A percentile compares a stretch with the other conserved stretches of the same genome.
Evolutionary conservation across 257 asterid species (phyloP).

Genomic region (Rauvolfia tetraphylla): DNA sequence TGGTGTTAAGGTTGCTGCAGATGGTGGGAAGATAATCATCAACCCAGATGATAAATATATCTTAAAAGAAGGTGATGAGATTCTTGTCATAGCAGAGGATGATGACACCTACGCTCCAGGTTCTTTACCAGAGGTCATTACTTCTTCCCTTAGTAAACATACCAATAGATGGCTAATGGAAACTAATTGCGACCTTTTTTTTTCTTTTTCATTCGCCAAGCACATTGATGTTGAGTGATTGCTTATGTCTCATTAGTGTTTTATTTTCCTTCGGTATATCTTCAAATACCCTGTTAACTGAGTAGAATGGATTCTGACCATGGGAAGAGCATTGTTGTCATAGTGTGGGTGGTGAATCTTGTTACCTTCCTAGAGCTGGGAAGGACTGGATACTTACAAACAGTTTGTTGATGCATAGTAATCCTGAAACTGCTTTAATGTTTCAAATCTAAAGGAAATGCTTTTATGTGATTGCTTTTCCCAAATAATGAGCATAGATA

Average conservation of each 20-base stretch:
- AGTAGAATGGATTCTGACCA: not conserved
- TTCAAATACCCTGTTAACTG: not conserved
- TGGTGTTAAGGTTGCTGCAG: slow-evolving; percentile 83
- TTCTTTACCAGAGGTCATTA: slow-evolving; percentile 72
- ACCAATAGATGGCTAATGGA: slow-evolving; percentile 3
- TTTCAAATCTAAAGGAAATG: slow-evolving; percentile 2
- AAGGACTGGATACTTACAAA: not conserved
- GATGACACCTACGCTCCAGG: slow-evolving; percentile 96
- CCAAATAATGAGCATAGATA: not conserved
- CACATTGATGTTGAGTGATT: not conserved
- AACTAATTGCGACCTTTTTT: not conserved
- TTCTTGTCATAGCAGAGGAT: slow-evolving; percentile 97
- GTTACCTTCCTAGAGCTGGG: not conserved
- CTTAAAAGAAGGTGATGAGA: slow-evolving; percentile 82
- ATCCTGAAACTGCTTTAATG: not conserved
- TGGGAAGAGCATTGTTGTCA: not conserved
- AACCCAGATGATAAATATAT: slow-evolving; percentile 86
- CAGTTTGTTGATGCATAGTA: not conserved
- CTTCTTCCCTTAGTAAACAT: slow-evolving; percentile 19
- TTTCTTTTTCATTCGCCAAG: not conserved
- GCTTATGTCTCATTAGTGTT: not conserved
- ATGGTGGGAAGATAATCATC: slow-evolving; percentile 76
- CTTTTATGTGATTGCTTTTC: not conserved
- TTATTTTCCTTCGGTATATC: not conserved
- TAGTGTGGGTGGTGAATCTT: not conserved